Evolutionary conservation across 2,329 filamentous ascomycete genomes (phyloP).

Genomic region (Neofusicoccum laricinum): DNA sequence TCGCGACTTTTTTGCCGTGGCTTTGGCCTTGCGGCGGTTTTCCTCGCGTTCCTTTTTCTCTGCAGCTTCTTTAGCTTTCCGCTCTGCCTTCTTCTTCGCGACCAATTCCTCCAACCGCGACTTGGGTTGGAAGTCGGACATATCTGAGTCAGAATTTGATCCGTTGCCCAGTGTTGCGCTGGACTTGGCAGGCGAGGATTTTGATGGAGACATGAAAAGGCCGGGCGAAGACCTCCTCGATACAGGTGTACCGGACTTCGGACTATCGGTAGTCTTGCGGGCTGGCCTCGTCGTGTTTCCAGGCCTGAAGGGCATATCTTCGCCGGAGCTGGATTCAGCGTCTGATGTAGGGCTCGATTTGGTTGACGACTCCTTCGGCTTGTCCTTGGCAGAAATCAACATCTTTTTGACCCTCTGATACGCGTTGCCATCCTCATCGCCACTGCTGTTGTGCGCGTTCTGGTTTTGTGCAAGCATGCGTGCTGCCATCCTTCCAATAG

Average conservation of each 20-base stretch:
- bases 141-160: slow-evolving; percentile 40
- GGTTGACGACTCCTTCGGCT: slow-evolving; percentile 16
- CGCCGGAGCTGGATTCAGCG: slow-evolving; percentile 20
- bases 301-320: slow-evolving; percentile 9
- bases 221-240: slow-evolving; percentile 46
- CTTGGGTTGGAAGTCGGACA: slow-evolving; percentile 48
- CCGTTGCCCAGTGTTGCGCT: slow-evolving; percentile 29
- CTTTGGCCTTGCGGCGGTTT: slow-evolving; percentile 17
- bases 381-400: slow-evolving; percentile 35
- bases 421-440: slow-evolving; percentile 33
- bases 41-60: slow-evolving; percentile 44
- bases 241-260: not conserved
- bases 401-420: slow-evolving; percentile 45
- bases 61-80: slow-evolving; percentile 63
- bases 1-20: slow-evolving; percentile 19
- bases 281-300: not conserved
- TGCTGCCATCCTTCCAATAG: slow-evolving; percentile 63
- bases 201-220: slow-evolving; percentile 56
- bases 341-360: slow-evolving; percentile 10
- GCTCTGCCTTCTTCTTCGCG: slow-evolving; percentile 69
- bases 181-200: slow-evolving; percentile 26
- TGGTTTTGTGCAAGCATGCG: slow-evolving; percentile 48
- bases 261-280: not conserved
- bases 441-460: slow-evolving; percentile 19
- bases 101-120: slow-evolving; percentile 70